These are phyloP conservation scores for Thuja plicata DNA, from an alignment of 83 land plant genomes.

Conservation along the genomic window DNA sequence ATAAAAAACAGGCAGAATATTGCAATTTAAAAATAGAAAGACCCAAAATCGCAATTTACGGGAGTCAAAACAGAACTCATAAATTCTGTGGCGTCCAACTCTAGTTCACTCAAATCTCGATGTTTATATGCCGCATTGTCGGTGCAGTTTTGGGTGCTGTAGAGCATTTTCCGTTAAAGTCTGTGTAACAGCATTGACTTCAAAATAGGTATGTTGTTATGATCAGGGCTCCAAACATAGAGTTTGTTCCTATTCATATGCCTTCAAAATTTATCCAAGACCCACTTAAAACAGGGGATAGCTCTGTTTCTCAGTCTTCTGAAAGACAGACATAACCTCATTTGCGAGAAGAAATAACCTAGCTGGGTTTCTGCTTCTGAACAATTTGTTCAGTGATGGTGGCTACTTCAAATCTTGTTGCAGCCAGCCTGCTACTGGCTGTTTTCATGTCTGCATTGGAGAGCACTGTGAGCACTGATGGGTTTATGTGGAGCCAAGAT, in stretches of 20 bases:
- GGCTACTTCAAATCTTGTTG: not conserved
- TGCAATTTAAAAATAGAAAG: too few species aligned
- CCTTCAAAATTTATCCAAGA: not conserved
- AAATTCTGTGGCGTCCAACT: too few species aligned
- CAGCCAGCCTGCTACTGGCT: not conserved
- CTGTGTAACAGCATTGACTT: not conserved
- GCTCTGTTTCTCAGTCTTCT: not conserved
- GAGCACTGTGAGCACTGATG: not conserved
- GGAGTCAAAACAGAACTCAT: too few species aligned
- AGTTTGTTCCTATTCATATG: not conserved
- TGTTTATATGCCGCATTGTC: too few species aligned
- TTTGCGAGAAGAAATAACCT: not conserved
- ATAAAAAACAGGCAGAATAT: too few species aligned
- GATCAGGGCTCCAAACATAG: not conserved
- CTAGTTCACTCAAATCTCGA: too few species aligned
- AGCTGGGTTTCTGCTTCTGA: not conserved
- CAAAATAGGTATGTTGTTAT: not conserved
- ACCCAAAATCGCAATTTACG: too few species aligned
- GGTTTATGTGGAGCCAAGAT: not conserved
- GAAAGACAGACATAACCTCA: too few species aligned
- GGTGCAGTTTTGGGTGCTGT: too few species aligned
- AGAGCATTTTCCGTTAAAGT: too few species aligned
- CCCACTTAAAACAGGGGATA: not conserved
- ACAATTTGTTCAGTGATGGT: not conserved
- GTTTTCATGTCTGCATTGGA: not conserved